Conservation (phyloP, 192 early-diverging fungal species). For the Neocallimastix lanati region DNA sequence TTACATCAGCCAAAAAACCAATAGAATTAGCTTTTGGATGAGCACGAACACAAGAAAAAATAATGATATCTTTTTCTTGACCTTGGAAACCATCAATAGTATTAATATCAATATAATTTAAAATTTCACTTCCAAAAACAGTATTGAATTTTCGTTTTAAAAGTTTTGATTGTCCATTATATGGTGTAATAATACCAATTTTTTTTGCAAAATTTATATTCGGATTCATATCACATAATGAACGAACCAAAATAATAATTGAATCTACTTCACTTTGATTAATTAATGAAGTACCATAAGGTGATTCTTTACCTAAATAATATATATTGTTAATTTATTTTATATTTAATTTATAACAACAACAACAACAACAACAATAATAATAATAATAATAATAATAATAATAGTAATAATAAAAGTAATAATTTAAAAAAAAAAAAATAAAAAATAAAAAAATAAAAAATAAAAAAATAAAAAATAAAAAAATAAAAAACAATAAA, state of each 20-base stretch:
- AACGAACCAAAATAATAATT: not conserved
- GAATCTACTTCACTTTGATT: not conserved
- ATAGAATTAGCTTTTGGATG: conserved; percentile 30
- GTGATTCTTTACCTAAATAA: not conserved
- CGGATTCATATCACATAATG: not conserved
- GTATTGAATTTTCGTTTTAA: conserved; percentile 44
- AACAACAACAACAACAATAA: too few species aligned
- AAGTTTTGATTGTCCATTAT: conserved; percentile 64
- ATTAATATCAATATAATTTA: conserved; percentile 71
- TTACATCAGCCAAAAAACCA: conserved; percentile 64
- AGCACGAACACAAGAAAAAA: conserved; percentile 84
- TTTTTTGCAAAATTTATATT: conserved; percentile 28
- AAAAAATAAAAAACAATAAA: too few species aligned
- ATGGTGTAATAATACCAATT: conserved; percentile 83
- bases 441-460: too few species aligned
- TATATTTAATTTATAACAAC: too few species aligned
- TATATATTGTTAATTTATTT: not conserved
- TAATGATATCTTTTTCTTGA: conserved; percentile 91
- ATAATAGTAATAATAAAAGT: too few species aligned
- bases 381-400: too few species aligned
- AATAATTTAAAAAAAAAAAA: too few species aligned
- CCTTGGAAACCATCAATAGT: conserved; percentile 95
- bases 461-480: too few species aligned
- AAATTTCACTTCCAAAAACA: conserved; percentile 36
- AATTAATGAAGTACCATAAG: not conserved